Evolutionary conservation across 2,329 filamentous ascomycete genomes (phyloP).

Genomic region (Nothopassalora personata): DNA sequence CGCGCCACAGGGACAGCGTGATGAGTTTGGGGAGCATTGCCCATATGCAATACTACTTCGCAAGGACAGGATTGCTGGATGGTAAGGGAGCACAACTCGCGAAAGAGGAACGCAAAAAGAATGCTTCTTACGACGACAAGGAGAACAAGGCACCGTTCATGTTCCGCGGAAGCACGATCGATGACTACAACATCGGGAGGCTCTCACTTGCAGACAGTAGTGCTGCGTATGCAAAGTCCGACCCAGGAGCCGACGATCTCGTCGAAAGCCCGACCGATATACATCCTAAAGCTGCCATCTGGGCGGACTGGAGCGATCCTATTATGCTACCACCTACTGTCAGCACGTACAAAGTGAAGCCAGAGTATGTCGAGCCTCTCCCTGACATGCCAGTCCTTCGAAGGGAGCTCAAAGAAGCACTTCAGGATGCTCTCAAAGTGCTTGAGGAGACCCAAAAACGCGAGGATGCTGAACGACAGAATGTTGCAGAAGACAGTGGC

Average conservation of each 20-base stretch:
- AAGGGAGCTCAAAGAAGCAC: constrained; percentile 58
- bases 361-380: constrained; percentile 74
- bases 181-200: constrained; percentile 23
- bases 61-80: constrained; percentile 84
- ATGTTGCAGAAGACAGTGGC: constrained; percentile 47
- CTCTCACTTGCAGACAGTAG: constrained; percentile 25
- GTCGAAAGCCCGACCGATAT: constrained; percentile 52
- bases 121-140: constrained; percentile 18
- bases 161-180: constrained; percentile 16
- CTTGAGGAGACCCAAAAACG: constrained; percentile 52
- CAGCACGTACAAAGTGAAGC: constrained; percentile 86
- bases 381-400: constrained; percentile 78
- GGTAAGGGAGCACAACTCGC: constrained; percentile 85
- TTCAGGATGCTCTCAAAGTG: constrained; percentile 64
- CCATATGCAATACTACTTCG: constrained; percentile 97
- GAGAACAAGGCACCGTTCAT: constrained; percentile 28
- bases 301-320: constrained; percentile 57
- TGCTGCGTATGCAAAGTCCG: constrained; percentile 28
- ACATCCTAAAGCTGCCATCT: constrained; percentile 38
- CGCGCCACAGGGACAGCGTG: constrained; percentile 85
- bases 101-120: constrained; percentile 57
- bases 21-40: constrained; percentile 95
- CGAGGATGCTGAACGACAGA: constrained; percentile 15
- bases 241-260: constrained; percentile 33
- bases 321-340: constrained; percentile 93